Evolutionary conservation across 1,284 basidiomycete genomes (phyloP).

Genomic region (Fomitiporia mediterranea): DNA sequence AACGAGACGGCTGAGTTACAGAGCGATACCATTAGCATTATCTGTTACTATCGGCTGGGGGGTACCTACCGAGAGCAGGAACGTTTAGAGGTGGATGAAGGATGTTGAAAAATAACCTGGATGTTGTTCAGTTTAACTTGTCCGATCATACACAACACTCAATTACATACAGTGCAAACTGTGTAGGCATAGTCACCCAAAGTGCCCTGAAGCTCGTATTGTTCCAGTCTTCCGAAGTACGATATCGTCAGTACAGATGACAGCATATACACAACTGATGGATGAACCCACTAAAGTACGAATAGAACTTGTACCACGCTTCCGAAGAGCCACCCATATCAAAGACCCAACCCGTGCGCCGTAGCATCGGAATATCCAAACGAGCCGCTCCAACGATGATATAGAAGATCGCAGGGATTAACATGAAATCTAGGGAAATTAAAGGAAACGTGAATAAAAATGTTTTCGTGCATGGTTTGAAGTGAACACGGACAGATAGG

Average conservation of each 20-base stretch:
- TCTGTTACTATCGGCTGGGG: too few relatives aligned
- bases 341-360: slow-evolving; percentile 84
- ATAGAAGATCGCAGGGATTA: slow-evolving; percentile 86
- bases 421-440: slow-evolving; percentile 63
- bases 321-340: slow-evolving; percentile 62
- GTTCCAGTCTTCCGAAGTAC: slow-evolving; percentile 46
- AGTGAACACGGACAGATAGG: slow-evolving; percentile 64
- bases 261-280: neutral
- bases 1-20: slow-evolving; percentile 74
- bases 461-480: neutral
- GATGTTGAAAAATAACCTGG: slow-evolving; percentile 84
- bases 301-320: slow-evolving; percentile 82
- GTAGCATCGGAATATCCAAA: slow-evolving; percentile 58
- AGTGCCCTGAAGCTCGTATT: slow-evolving; percentile 60
- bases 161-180: slow-evolving; percentile 62
- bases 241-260: neutral
- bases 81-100: slow-evolving; percentile 93
- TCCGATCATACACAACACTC: slow-evolving; percentile 22
- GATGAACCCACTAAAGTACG: slow-evolving; percentile 56
- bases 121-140: neutral
- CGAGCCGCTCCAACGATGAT: slow-evolving; percentile 62
- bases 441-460: neutral
- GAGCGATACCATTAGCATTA: slow-evolving; percentile 2
- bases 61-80: slow-evolving; percentile 72
- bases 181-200: slow-evolving; percentile 77